A percentile compares a stretch with the other conserved stretches of the same genome.
Conservation (phyloP, 495 filamentous ascomycete species). For the Penicillium bialowiezense region DNA sequence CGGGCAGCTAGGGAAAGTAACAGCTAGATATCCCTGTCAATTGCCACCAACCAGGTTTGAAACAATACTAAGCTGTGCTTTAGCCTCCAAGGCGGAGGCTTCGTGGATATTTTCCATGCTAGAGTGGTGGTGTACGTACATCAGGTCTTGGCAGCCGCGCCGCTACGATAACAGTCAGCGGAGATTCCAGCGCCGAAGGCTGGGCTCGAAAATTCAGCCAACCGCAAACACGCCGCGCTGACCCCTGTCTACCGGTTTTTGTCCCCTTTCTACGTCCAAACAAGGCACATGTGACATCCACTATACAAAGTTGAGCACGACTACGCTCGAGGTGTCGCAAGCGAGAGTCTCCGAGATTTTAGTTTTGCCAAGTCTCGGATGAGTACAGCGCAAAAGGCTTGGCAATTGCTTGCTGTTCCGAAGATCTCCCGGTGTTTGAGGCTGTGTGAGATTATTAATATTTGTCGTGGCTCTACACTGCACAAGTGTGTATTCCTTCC, state of each 20-base stretch:
- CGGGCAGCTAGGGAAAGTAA: not conserved
- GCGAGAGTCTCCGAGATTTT: too few relatives aligned
- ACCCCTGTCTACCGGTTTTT: too few relatives aligned
- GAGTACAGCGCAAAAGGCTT: not conserved
- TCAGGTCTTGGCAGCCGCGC: not conserved
- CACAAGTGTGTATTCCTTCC: too few relatives aligned
- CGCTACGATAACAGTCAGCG: not conserved
- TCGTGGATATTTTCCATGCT: not conserved
- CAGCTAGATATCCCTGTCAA: not conserved
- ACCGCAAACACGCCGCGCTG: not conserved
- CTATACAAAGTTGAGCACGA: too few relatives aligned
- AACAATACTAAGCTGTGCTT: not conserved
- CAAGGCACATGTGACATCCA: too few relatives aligned
- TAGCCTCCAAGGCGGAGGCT: not conserved
- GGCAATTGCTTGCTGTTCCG: constrained; percentile 5
- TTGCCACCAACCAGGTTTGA: not conserved
- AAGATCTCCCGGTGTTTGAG: not conserved
- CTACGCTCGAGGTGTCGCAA: too few relatives aligned
- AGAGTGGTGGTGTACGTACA: not conserved
- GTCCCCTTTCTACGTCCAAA: too few relatives aligned
- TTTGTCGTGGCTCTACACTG: too few relatives aligned
- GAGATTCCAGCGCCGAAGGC: not conserved
- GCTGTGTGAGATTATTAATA: not conserved
- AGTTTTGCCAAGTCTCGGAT: not conserved
- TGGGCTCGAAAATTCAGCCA: not conserved